Conservation (phyloP, 1,284 basidiomycete genomes). For the Microstroma glucosiphilum region DNA sequence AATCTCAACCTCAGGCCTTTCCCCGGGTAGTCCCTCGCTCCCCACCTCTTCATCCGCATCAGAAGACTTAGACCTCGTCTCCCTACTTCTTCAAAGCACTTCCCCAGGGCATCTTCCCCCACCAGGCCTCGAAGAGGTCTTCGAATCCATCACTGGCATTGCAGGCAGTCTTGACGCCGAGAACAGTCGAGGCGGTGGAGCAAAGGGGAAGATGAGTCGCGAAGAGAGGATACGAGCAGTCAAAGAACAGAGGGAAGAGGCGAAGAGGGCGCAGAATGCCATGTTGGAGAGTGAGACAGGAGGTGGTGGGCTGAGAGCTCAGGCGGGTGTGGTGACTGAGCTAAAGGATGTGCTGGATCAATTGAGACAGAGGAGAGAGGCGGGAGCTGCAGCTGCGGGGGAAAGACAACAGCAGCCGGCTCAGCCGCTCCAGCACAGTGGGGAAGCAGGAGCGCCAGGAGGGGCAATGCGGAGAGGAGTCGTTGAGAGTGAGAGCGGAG, state of each 20-base stretch:
- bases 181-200: slow-evolving; percentile 9
- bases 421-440: too few relatives aligned
- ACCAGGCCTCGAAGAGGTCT: slow-evolving; percentile 41
- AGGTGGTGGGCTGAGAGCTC: background rate
- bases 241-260: slow-evolving; percentile 17
- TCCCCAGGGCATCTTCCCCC: slow-evolving; percentile 34
- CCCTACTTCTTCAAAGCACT: slow-evolving; percentile 26
- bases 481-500: too few relatives aligned
- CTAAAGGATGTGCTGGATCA: slow-evolving; percentile 6
- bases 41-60: background rate
- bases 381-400: too few relatives aligned
- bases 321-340: background rate
- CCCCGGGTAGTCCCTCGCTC: too few relatives aligned
- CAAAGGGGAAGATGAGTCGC: slow-evolving; percentile 21
- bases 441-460: too few relatives aligned
- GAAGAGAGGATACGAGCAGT: slow-evolving; percentile 34
- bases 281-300: background rate
- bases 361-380: background rate
- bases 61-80: slow-evolving; percentile 8
- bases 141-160: slow-evolving; percentile 36
- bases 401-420: too few relatives aligned
- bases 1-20: background rate
- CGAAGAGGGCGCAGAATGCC: background rate
- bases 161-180: slow-evolving; percentile 12
- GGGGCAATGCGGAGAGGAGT: too few relatives aligned